Conservation (phyloP, 768 basidiomycete species). For the Leccinellum rugosiceps region DNA sequence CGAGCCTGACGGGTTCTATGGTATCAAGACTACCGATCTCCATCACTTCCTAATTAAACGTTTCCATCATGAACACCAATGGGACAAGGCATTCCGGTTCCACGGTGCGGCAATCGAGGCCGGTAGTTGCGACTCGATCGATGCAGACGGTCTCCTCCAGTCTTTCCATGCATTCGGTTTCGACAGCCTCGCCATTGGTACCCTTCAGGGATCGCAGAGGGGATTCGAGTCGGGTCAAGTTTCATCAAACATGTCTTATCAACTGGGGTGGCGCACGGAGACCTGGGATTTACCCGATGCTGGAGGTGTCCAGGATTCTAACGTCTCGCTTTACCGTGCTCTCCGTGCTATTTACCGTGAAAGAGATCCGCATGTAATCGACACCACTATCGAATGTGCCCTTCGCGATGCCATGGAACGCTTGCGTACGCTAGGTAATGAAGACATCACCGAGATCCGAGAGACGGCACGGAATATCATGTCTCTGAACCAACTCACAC, state of each 20-base stretch:
- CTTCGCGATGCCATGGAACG: slow-evolving; percentile 60
- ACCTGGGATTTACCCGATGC: slow-evolving; percentile 90
- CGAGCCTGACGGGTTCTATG: slow-evolving; percentile 98
- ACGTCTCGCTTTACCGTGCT: slow-evolving; percentile 69
- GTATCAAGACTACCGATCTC: slow-evolving; percentile 78
- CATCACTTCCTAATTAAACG: slow-evolving; percentile 76
- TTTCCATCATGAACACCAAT: slow-evolving; percentile 90
- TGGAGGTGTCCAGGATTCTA: slow-evolving; percentile 40
- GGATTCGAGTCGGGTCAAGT: slow-evolving; percentile 24
- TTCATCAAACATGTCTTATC: slow-evolving; percentile 59
- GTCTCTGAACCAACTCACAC: slow-evolving; percentile 73
- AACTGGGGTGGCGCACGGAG: slow-evolving; percentile 90
- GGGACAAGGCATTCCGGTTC: slow-evolving; percentile 86
- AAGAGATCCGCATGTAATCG: slow-evolving; percentile 50
- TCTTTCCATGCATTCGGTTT: slow-evolving; percentile 91
- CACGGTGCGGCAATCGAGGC: slow-evolving; percentile 85
- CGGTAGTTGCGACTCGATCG: slow-evolving; percentile 37
- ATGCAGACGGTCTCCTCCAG: slow-evolving; percentile 65
- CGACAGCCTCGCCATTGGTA: slow-evolving; percentile 75
- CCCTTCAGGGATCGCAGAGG: slow-evolving; percentile 47
- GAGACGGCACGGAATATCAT: slow-evolving; percentile 68
- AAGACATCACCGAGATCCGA: slow-evolving; percentile 76
- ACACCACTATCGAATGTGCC: slow-evolving; percentile 46
- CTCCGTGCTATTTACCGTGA: slow-evolving; percentile 82
- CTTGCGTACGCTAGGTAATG: slow-evolving; percentile 65